Evolutionary conservation across 768 basidiomycete genomes (phyloP).

Genomic region (Mycena rosella): DNA sequence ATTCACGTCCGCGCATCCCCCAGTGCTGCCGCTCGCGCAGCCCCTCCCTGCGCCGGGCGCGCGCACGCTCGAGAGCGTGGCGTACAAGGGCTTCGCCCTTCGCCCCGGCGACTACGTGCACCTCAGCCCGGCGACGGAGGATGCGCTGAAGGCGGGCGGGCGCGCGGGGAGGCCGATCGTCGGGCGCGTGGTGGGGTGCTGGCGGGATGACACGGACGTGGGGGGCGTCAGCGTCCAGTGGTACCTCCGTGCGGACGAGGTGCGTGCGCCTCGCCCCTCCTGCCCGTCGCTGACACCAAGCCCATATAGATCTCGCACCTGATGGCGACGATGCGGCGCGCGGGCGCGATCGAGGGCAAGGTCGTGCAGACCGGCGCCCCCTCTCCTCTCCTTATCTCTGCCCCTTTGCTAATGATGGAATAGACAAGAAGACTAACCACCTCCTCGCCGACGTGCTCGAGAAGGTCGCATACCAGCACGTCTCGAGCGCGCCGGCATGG

Average conservation of each 20-base stretch:
- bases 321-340: conserved; percentile 22
- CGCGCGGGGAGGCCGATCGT: conserved; percentile 19
- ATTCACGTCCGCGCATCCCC: conserved; percentile 7
- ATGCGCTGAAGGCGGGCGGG: conserved; percentile 7
- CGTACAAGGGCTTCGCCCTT: conserved; percentile 29
- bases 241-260: conserved; percentile 34
- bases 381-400: background rate
- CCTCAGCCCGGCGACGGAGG: conserved; percentile 7
- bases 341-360: conserved; percentile 28
- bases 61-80: conserved; percentile 17
- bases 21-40: conserved; percentile 10
- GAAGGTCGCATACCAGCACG: conserved; percentile 67
- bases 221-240: conserved; percentile 32
- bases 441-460: conserved; percentile 80
- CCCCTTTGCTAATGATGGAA: conserved; percentile 7
- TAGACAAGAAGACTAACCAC: conserved; percentile 78
- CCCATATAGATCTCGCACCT: conserved; percentile 30
- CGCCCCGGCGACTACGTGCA: conserved; percentile 27
- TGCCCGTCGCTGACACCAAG: background rate
- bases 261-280: background rate
- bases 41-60: conserved; percentile 22
- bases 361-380: conserved; percentile 30
- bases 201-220: conserved; percentile 25
- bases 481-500: conserved; percentile 70
- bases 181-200: conserved; percentile 30